Percentiles rank a stretch among this genome's conserved stretches.
Evolutionary conservation across 2,329 filamentous ascomycete genomes (phyloP).

Genomic region (Tolypocladium capitatum): DNA sequence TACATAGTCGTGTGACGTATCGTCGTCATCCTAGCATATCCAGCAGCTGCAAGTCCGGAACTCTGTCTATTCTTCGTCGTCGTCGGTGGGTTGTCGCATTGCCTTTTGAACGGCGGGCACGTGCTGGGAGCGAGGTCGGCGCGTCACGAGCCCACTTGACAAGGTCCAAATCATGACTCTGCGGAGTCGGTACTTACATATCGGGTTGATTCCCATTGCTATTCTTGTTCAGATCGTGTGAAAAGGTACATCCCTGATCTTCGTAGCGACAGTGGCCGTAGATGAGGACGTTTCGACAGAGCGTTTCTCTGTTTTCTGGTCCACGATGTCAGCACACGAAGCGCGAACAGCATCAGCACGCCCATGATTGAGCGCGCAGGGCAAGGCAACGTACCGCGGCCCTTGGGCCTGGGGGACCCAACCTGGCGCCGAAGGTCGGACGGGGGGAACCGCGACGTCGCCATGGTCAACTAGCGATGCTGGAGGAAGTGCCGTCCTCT

Average conservation of each 20-base stretch:
- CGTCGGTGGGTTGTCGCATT: not conserved
- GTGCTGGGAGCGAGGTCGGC: not conserved
- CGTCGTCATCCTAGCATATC: not conserved
- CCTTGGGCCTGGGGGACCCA: slow-evolving; percentile 43
- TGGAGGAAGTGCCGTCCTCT: slow-evolving; percentile 17
- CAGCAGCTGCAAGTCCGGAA: not conserved
- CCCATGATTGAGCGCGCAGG: not conserved
- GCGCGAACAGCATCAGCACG: not conserved
- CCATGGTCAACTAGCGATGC: slow-evolving; percentile 24
- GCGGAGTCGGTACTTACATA: slow-evolving; percentile 25
- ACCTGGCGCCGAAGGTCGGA: slow-evolving; percentile 37
- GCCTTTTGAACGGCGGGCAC: not conserved
- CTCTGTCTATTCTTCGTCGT: not conserved
- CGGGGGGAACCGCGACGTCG: slow-evolving; percentile 30
- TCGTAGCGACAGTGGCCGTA: slow-evolving; percentile 89
- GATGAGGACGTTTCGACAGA: slow-evolving; percentile 85
- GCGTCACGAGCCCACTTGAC: not conserved
- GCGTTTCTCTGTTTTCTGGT: slow-evolving; percentile 71
- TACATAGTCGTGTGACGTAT: not conserved
- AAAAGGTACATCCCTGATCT: slow-evolving; percentile 82
- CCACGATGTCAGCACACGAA: not conserved
- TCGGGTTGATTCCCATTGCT: slow-evolving; percentile 30
- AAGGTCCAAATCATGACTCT: not conserved
- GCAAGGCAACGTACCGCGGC: slow-evolving; percentile 31
- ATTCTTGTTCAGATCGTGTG: slow-evolving; percentile 62